These are phyloP conservation scores for Emergomyces africanus DNA, from an alignment of 2,329 filamentous ascomycete species.

Conservation along the genomic window DNA sequence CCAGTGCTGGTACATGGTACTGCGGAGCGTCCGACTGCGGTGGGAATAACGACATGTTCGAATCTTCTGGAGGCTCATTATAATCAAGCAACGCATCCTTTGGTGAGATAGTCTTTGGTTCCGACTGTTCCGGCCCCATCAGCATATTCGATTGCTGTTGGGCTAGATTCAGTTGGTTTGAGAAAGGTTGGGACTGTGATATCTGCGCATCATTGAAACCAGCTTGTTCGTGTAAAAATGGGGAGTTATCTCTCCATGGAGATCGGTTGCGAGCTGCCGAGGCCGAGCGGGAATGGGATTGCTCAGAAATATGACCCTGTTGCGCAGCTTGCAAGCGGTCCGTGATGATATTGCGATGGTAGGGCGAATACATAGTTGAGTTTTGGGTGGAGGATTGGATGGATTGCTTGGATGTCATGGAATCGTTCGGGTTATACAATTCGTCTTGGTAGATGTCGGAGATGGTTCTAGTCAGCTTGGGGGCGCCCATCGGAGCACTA, in stretches of 20 bases:
- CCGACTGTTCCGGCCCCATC: slow-evolving; percentile 17
- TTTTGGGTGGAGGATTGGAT: slow-evolving; percentile 35
- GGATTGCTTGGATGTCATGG: slow-evolving; percentile 21
- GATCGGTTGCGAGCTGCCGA: slow-evolving; percentile 54
- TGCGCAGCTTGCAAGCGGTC: slow-evolving; percentile 70
- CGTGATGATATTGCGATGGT: slow-evolving; percentile 50
- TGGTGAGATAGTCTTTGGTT: slow-evolving; percentile 82
- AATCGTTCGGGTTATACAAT: slow-evolving; percentile 50
- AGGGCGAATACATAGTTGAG: slow-evolving; percentile 30
- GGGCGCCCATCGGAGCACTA: slow-evolving; percentile 36
- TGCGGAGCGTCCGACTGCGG: slow-evolving; percentile 36
- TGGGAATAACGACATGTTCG: slow-evolving; percentile 59
- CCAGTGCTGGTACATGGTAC: slow-evolving; percentile 6
- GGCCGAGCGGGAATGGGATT: slow-evolving; percentile 43
- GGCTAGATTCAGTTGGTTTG: slow-evolving; percentile 22
- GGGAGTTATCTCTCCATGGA: slow-evolving; percentile 64
- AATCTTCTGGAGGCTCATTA: slow-evolving; percentile 57
- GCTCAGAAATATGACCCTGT: slow-evolving; percentile 54
- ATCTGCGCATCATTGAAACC: slow-evolving; percentile 26
- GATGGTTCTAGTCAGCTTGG: slow-evolving; percentile 75
- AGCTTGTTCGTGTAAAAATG: slow-evolving; percentile 39
- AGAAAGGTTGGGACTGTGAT: slow-evolving; percentile 28
- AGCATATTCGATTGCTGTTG: slow-evolving; percentile 9
- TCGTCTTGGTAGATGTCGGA: slow-evolving; percentile 78
- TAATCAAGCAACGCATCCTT: slow-evolving; percentile 86